Conservation (phyloP, 495 filamentous ascomycete genomes). For the Talaromyces thailandensis region DNA sequence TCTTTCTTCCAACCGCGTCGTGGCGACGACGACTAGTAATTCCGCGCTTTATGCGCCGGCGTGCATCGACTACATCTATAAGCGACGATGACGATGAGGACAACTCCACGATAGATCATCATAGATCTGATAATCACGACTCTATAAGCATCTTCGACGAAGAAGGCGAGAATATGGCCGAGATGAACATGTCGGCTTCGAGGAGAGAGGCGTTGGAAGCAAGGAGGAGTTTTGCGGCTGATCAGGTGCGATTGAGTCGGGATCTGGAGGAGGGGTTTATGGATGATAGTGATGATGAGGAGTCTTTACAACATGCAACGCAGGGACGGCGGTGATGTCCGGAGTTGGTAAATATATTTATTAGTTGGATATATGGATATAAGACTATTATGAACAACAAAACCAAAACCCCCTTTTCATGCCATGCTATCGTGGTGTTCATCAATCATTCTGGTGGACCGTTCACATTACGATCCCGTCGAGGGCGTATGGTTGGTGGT, state of each 20-base stretch:
- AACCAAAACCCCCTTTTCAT: background rate
- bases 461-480: background rate
- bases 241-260: constrained; percentile 59
- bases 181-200: constrained; percentile 43
- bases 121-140: constrained; percentile 45
- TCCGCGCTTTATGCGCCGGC: background rate
- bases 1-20: constrained; percentile 50
- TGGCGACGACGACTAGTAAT: constrained; percentile 32
- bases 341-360: background rate
- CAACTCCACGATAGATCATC: background rate
- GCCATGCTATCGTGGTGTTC: background rate
- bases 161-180: constrained; percentile 55
- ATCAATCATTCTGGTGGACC: background rate
- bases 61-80: constrained; percentile 12
- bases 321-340: background rate
- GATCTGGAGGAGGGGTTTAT: constrained; percentile 79
- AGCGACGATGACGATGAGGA: constrained; percentile 33
- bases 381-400: background rate
- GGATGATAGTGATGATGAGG: constrained; percentile 72
- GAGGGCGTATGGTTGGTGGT: background rate
- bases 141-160: constrained; percentile 58
- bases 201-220: constrained; percentile 41
- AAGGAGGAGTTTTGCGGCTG: constrained; percentile 23
- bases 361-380: background rate
- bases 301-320: background rate